These are phyloP conservation scores for Paecilomyces fulvus DNA, from an alignment of 2,329 filamentous ascomycete genomes.

Conservation along the genomic window DNA sequence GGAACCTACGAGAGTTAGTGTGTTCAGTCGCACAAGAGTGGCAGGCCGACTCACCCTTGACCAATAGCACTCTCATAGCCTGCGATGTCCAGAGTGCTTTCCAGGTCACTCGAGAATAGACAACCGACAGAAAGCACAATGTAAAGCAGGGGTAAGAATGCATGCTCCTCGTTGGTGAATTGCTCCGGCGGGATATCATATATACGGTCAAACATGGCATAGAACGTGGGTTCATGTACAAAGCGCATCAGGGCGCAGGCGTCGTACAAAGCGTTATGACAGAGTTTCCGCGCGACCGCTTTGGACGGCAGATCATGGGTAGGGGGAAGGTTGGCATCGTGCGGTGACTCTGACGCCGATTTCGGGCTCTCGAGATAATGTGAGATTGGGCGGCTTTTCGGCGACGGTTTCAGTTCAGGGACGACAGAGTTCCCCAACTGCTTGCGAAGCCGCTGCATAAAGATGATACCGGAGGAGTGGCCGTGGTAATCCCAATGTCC, in stretches of 20 bases:
- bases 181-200: conserved; percentile 61
- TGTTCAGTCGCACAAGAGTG: neutral
- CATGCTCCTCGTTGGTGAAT: conserved; percentile 56
- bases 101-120: conserved; percentile 56
- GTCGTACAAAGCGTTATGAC: conserved; percentile 53
- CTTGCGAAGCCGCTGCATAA: conserved; percentile 76
- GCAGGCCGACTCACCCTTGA: conserved; percentile 41
- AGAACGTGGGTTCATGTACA: conserved; percentile 75
- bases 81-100: conserved; percentile 40
- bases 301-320: conserved; percentile 61
- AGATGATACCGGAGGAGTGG: conserved; percentile 83
- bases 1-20: conserved; percentile 45
- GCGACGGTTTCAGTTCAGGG: conserved; percentile 49
- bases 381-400: conserved; percentile 42
- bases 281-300: conserved; percentile 48
- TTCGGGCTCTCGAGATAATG: conserved; percentile 63
- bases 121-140: conserved; percentile 63
- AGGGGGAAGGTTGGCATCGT: conserved; percentile 44
- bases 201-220: conserved; percentile 64
- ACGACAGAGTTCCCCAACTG: conserved; percentile 71
- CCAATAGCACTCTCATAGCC: conserved; percentile 44
- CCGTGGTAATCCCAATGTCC: conserved; percentile 95
- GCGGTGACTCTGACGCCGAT: conserved; percentile 56
- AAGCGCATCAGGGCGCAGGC: conserved; percentile 59
- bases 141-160: conserved; percentile 63